Evolutionary conservation across 768 basidiomycete species (phyloP).

Genomic region (Rhizopogon vinicolor): DNA sequence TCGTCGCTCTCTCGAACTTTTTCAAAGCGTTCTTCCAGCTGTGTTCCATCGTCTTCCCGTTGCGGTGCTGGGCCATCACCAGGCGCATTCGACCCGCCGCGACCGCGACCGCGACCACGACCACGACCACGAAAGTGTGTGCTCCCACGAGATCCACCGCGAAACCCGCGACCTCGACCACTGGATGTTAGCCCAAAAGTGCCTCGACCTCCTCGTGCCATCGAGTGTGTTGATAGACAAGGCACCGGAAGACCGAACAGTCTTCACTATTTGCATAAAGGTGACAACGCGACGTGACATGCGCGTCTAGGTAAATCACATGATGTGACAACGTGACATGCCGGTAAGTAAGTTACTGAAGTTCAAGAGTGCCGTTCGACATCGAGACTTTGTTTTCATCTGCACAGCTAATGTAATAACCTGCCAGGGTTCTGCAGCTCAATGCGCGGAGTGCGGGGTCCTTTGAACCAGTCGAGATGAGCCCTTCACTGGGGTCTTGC

Average conservation of each 20-base stretch:
- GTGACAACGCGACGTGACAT: slow-evolving; percentile 2
- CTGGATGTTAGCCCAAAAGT: slow-evolving; percentile 54
- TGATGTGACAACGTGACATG: background rate
- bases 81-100: slow-evolving; percentile 29
- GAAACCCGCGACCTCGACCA: slow-evolving; percentile 37
- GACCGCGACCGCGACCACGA: slow-evolving; percentile 42
- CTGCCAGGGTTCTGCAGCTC: no score
- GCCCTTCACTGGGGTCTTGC: no score
- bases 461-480: no score
- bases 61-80: slow-evolving; percentile 50
- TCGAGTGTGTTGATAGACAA: slow-evolving; percentile 1
- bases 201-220: slow-evolving; percentile 45
- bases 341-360: no score
- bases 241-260: background rate
- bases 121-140: slow-evolving; percentile 39
- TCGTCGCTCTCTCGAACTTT: slow-evolving; percentile 72
- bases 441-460: no score
- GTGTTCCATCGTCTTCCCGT: slow-evolving; percentile 88
- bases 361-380: no score
- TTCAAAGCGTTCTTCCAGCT: slow-evolving; percentile 83
- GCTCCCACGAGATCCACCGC: slow-evolving; percentile 26
- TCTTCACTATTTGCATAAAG: background rate
- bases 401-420: no score
- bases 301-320: background rate
- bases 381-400: no score